These are phyloP conservation scores for Hypoxylon rubiginosum DNA, from an alignment of 2,329 filamentous ascomycete genomes.

Conservation along the genomic window DNA sequence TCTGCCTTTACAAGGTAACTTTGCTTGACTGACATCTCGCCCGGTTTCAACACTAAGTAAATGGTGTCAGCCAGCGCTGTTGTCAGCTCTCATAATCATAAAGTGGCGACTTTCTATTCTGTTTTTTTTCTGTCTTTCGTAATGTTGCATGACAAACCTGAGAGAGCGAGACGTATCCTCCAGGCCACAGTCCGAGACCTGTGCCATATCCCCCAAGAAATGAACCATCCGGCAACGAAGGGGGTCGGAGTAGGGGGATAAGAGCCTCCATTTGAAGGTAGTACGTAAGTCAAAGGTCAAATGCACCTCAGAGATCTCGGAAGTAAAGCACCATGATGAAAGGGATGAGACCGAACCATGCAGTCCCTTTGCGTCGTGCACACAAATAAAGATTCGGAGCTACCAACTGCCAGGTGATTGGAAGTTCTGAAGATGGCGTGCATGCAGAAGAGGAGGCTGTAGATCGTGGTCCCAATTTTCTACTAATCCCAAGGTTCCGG, in stretches of 20 bases:
- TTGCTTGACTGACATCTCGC: conserved; percentile 8
- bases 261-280: conserved; percentile 1
- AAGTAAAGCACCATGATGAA: conserved; percentile 15
- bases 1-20: too few species aligned
- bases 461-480: conserved; percentile 10
- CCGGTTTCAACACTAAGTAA: conserved; percentile 10
- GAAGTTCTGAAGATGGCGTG: conserved; percentile 1
- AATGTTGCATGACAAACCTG: conserved; percentile 4
- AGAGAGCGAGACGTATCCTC: conserved; percentile 1
- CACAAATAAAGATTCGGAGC: neutral
- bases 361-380: too few species aligned
- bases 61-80: too few species aligned
- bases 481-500: neutral
- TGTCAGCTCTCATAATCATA: conserved; percentile 5
- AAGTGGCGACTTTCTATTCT: neutral
- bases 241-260: neutral
- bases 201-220: neutral
- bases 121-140: too few species aligned
- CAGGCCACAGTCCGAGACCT: conserved; percentile 4
- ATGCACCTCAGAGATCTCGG: conserved; percentile 2
- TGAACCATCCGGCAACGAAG: conserved; percentile 1
- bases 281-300: conserved; percentile 7
- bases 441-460: neutral
- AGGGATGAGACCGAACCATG: conserved; percentile 13
- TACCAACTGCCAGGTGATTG: conserved; percentile 16